phyloP scores from a whole-genome alignment of 768 basidiomycete species.

The Erythrobasidium yunnanense region DNA sequence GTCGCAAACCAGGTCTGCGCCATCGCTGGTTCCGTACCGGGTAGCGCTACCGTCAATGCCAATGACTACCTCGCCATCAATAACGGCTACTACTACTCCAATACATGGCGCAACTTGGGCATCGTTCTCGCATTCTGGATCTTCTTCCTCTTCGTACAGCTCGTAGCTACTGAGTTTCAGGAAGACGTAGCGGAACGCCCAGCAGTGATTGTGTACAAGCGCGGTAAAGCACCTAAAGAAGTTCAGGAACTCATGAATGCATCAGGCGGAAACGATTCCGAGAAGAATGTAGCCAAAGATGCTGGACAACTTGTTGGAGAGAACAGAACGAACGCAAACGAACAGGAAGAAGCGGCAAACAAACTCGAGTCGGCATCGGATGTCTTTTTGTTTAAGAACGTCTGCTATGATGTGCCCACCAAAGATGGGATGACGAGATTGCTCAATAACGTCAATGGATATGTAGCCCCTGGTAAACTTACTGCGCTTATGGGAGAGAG shows the following conservation, averaged over 20 bases:
- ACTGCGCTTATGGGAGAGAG: slow-evolving; percentile 47
- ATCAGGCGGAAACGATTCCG: background rate
- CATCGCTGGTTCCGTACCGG: slow-evolving; percentile 32
- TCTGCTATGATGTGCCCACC: slow-evolving; percentile 34
- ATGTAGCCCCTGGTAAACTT: slow-evolving; percentile 44
- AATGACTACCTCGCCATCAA: slow-evolving; percentile 28
- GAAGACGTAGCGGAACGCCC: slow-evolving; percentile 30
- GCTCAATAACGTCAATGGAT: slow-evolving; percentile 42
- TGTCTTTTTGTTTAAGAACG: slow-evolving; percentile 41
- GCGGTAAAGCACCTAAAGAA: slow-evolving; percentile 38
- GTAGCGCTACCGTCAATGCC: slow-evolving; percentile 31
- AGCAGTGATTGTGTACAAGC: slow-evolving; percentile 35
- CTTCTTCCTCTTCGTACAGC: slow-evolving; percentile 39
- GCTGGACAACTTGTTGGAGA: background rate
- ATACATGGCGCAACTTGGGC: slow-evolving; percentile 23
- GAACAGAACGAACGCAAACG: background rate
- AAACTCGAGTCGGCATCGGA: slow-evolving; percentile 13
- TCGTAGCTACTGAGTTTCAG: slow-evolving; percentile 39
- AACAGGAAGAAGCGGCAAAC: background rate
- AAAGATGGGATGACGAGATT: slow-evolving; percentile 31
- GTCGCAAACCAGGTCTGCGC: slow-evolving; percentile 36
- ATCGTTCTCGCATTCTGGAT: slow-evolving; percentile 39
- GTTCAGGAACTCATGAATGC: slow-evolving; percentile 34
- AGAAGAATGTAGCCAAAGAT: background rate
- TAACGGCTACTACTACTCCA: slow-evolving; percentile 19